Evolutionary conservation across 192 early-diverging fungal genomes (phyloP).

Genomic region (Paraglomus brasilianum): DNA sequence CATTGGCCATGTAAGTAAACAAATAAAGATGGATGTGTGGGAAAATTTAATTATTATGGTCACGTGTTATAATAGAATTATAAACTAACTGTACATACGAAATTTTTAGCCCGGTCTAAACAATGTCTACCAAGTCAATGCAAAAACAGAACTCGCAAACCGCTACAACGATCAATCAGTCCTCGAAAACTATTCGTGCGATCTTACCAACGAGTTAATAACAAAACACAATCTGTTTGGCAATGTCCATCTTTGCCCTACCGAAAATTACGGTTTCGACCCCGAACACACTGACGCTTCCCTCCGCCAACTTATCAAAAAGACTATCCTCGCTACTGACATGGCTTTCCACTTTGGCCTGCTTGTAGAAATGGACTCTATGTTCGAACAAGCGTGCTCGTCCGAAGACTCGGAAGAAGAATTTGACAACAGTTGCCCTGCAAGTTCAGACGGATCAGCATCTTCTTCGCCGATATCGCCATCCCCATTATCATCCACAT

Average conservation of each 20-base stretch:
- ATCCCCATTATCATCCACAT: slow-evolving; percentile 23
- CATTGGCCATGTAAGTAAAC: slow-evolving; percentile 70
- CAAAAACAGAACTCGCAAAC: slow-evolving; percentile 70
- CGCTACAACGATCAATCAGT: slow-evolving; percentile 79
- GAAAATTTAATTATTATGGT: not conserved
- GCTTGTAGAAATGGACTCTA: slow-evolving; percentile 49
- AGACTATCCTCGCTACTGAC: slow-evolving; percentile 87
- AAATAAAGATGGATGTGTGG: not conserved
- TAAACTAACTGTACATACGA: too few species aligned
- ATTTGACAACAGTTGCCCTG: not conserved
- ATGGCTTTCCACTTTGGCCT: slow-evolving; percentile 86
- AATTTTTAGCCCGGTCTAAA: slow-evolving; percentile 92
- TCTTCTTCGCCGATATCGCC: slow-evolving; percentile 37
- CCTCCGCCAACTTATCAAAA: slow-evolving; percentile 51
- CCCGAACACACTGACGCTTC: slow-evolving; percentile 32
- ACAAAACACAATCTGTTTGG: slow-evolving; percentile 70
- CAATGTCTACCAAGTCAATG: slow-evolving; percentile 90
- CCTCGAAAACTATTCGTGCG: slow-evolving; percentile 83
- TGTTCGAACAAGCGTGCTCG: slow-evolving; percentile 40
- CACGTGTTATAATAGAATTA: too few species aligned
- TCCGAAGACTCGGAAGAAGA: slow-evolving; percentile 17
- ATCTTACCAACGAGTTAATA: slow-evolving; percentile 72
- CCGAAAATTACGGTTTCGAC: slow-evolving; percentile 32
- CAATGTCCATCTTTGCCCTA: slow-evolving; percentile 53
- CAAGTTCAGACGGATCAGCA: slow-evolving; percentile 16